Conservation (phyloP, 2,329 filamentous ascomycete genomes). For the Hymenoscyphus albidus region DNA sequence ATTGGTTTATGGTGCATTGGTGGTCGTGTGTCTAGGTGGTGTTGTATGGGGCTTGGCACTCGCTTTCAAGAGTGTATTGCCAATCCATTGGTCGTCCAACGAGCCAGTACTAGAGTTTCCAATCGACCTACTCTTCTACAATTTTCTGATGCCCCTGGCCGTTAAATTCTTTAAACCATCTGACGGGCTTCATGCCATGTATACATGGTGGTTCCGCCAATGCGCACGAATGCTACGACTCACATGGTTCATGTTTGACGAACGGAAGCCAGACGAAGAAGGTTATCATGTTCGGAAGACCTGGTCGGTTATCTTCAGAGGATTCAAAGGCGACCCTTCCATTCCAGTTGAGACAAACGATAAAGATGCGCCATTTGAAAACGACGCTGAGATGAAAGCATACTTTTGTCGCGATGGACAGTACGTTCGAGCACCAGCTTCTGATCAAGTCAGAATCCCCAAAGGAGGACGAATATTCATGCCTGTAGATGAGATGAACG, state of each 20-base stretch:
- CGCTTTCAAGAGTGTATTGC: conserved; percentile 67
- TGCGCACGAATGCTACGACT: conserved; percentile 77
- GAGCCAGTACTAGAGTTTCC: conserved; percentile 93
- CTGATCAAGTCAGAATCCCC: conserved; percentile 90
- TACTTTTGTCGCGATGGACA: conserved; percentile 67
- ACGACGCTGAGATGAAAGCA: conserved; percentile 42
- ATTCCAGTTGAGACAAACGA: conserved; percentile 19
- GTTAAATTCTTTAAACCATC: conserved; percentile 82
- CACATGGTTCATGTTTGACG: conserved; percentile 90
- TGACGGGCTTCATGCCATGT: conserved; percentile 78
- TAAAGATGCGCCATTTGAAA: conserved; percentile 40
- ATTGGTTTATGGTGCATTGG: conserved; percentile 88
- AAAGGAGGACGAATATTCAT: conserved; percentile 81
- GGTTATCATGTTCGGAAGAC: conserved; percentile 59
- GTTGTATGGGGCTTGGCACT: conserved; percentile 88
- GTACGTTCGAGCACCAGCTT: conserved; percentile 89
- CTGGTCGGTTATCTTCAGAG: conserved; percentile 54
- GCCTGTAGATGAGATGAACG: conserved; percentile 65
- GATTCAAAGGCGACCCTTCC: conserved; percentile 32
- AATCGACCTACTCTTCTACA: conserved; percentile 91
- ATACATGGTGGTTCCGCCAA: conserved; percentile 92
- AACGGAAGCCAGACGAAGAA: conserved; percentile 77
- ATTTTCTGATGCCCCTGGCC: conserved; percentile 87
- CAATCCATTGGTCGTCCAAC: conserved; percentile 89
- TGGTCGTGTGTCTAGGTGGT: conserved; percentile 88